These are phyloP conservation scores for Dichotomopilus funicola DNA, from an alignment of 2,329 filamentous ascomycete genomes.

Conservation along the genomic window DNA sequence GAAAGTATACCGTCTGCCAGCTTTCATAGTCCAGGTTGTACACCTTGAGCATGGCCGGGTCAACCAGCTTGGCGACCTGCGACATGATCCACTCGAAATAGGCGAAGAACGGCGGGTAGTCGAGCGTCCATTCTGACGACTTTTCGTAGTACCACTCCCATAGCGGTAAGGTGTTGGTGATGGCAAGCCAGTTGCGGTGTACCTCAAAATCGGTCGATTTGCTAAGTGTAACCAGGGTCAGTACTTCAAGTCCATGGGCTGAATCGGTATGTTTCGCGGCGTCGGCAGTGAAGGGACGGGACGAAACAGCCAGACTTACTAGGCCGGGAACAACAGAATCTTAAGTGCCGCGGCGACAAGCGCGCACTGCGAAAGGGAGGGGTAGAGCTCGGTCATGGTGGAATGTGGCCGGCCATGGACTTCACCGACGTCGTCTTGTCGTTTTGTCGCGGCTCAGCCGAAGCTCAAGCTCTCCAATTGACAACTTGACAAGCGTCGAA, in stretches of 20 bases:
- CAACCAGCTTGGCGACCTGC: conserved; percentile 67
- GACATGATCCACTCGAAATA: conserved; percentile 93
- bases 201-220: conserved; percentile 99
- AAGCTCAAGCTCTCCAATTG: conserved; percentile 3
- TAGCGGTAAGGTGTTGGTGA: conserved; percentile 81
- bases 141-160: conserved; percentile 95
- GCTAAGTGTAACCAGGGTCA: conserved; percentile 42
- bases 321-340: conserved; percentile 85
- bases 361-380: conserved; percentile 83
- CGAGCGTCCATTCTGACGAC: conserved; percentile 98
- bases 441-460: not conserved
- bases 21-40: conserved; percentile 79
- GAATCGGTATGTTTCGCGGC: not conserved
- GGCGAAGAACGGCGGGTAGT: conserved; percentile 97
- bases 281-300: not conserved
- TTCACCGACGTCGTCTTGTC: not conserved
- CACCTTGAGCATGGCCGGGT: conserved; percentile 75
- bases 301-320: conserved; percentile 53
- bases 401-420: conserved; percentile 13
- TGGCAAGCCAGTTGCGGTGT: conserved; percentile 96
- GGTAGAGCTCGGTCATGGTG: conserved; percentile 72
- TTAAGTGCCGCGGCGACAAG: conserved; percentile 84
- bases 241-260: conserved; percentile 2
- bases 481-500: not conserved
- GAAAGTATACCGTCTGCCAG: conserved; percentile 92